phyloP scores from a whole-genome alignment of 2,329 filamentous ascomycete species.

The Emmonsia crescens region DNA sequence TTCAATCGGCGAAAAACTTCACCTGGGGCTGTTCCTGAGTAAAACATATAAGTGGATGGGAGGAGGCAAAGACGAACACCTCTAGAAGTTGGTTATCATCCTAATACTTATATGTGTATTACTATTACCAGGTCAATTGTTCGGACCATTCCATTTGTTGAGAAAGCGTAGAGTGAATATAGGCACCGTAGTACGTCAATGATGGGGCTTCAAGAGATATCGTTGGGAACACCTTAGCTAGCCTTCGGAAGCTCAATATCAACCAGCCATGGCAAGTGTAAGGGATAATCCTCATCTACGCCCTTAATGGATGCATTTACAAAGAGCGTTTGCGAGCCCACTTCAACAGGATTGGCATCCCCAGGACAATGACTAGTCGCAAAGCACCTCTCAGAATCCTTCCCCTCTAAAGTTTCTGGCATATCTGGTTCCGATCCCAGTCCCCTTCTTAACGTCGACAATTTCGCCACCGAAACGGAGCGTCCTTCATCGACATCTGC shows the following conservation, averaged over 20 bases:
- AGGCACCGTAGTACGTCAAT: not conserved
- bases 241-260: conserved; percentile 4
- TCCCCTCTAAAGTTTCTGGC: not conserved
- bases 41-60: not conserved
- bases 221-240: not conserved
- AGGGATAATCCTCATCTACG: not conserved
- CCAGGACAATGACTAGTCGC: not conserved
- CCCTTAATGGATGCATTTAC: conserved; percentile 2
- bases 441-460: conserved; percentile 17
- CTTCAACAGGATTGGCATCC: not conserved
- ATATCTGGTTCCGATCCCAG: not conserved
- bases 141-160: not conserved
- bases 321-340: not conserved
- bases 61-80: too few relatives aligned
- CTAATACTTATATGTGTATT: too few relatives aligned
- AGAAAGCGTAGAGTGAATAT: not conserved
- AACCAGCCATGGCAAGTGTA: not conserved
- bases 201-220: not conserved
- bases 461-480: conserved; percentile 29
- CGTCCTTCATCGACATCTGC: conserved; percentile 36
- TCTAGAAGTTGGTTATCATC: too few relatives aligned
- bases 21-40: not conserved
- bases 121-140: not conserved
- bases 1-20: not conserved
- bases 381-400: not conserved